A percentile compares a stretch with the other conserved stretches of the same genome.
phyloP scores from a whole-genome alignment of 2,329 filamentous ascomycete species.

The Alternaria triticina region DNA sequence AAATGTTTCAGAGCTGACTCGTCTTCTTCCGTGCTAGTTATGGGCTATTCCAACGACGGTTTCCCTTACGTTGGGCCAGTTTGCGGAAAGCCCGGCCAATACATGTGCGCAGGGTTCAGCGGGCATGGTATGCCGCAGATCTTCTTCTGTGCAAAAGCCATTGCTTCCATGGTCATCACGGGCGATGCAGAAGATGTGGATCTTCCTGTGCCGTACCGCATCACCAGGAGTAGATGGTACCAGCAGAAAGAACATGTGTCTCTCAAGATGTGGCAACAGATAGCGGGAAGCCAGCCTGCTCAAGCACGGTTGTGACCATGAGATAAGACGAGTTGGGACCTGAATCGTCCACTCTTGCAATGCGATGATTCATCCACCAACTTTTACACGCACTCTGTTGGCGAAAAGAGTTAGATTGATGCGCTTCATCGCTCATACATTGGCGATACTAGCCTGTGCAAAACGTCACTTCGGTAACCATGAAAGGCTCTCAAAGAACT shows the following conservation, averaged over 20 bases:
- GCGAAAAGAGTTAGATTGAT: neutral
- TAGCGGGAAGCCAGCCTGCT: neutral
- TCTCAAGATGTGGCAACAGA: constrained; percentile 7
- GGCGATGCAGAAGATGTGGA: constrained; percentile 8
- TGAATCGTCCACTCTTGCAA: neutral
- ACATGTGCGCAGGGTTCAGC: constrained; percentile 25
- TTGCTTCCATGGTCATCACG: constrained; percentile 35
- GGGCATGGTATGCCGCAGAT: constrained; percentile 29
- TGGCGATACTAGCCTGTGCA: neutral
- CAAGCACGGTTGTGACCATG: constrained; percentile 1
- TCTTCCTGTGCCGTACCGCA: constrained; percentile 12
- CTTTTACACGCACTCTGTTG: neutral
- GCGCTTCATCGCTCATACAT: neutral
- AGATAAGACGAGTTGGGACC: neutral
- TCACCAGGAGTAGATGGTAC: constrained; percentile 8
- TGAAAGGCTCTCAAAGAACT: constrained; percentile 12
- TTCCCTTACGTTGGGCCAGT: constrained; percentile 18
- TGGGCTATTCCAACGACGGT: constrained; percentile 21
- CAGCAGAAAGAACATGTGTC: constrained; percentile 8
- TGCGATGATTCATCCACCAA: neutral
- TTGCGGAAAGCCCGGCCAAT: constrained; percentile 13
- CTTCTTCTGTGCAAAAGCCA: constrained; percentile 47
- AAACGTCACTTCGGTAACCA: constrained; percentile 1
- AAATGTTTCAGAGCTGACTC: neutral
- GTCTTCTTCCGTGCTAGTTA: constrained; percentile 3